A percentile compares a stretch with the other conserved stretches of the same genome.
These are phyloP conservation scores for Candida fluviatilis DNA, from an alignment of 805 yeast species.

Conservation along the genomic window DNA sequence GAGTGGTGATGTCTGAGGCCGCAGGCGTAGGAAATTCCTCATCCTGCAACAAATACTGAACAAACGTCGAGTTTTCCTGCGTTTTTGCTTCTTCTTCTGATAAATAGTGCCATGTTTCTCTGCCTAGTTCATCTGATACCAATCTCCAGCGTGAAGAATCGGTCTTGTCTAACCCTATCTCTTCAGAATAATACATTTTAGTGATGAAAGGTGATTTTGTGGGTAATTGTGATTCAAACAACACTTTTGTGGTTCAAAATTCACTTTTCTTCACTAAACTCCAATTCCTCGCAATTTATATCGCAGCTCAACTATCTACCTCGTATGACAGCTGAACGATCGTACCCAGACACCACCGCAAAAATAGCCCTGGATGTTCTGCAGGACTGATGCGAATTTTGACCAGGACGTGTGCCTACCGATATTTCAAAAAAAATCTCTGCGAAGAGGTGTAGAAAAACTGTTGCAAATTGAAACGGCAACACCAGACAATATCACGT, in stretches of 20 bases:
- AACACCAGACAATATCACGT: background rate
- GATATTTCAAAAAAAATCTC: background rate
- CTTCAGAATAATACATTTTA: constrained; percentile 58
- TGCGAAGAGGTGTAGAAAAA: background rate
- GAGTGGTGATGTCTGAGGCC: constrained; percentile 33
- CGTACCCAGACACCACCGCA: too few species aligned
- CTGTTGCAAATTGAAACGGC: background rate
- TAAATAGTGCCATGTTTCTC: constrained; percentile 76
- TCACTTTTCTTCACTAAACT: background rate
- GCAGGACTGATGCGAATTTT: too few species aligned
- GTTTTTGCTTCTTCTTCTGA: constrained; percentile 29
- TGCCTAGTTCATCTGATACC: constrained; percentile 64
- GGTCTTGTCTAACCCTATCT: constrained; percentile 59
- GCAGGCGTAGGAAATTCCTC: constrained; percentile 38
- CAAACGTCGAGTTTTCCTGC: constrained; percentile 52
- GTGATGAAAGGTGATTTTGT: too few species aligned
- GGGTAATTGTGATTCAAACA: too few species aligned
- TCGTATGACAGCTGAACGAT: too few species aligned
- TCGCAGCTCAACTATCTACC: too few species aligned
- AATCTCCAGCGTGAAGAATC: constrained; percentile 77
- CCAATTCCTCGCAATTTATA: too few species aligned
- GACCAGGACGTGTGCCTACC: constrained; percentile 1
- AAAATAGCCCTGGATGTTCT: too few species aligned
- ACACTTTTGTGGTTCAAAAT: too few species aligned
- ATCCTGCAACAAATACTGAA: constrained; percentile 50